Conservation (phyloP, 345 rosid species). For the Hypericum perforatum region DNA sequence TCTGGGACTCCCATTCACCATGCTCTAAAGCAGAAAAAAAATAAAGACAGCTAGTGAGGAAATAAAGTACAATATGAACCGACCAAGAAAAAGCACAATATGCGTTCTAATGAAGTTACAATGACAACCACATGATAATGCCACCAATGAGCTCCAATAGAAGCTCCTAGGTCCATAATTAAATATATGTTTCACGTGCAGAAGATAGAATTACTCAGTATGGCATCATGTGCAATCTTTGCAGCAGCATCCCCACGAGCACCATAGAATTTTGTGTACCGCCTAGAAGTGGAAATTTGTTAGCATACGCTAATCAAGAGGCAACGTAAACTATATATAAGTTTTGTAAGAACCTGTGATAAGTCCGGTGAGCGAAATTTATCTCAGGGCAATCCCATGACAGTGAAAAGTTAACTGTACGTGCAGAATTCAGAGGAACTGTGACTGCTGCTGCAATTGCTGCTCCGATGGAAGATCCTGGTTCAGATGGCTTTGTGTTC, state of each 20-base stretch:
- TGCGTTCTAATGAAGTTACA: not conserved
- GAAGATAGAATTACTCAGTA: slow-evolving; percentile 36
- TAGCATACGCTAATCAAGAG: slow-evolving; percentile 1
- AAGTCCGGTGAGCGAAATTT: slow-evolving; percentile 60
- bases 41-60: too few relatives aligned
- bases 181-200: not conserved
- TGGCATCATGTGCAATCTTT: slow-evolving; percentile 68
- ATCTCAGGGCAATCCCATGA: slow-evolving; percentile 95
- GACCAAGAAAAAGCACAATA: slow-evolving; percentile 10
- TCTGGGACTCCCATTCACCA: slow-evolving; percentile 69
- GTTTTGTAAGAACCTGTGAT: slow-evolving; percentile 37
- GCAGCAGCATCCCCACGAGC: slow-evolving; percentile 66
- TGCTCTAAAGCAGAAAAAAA: slow-evolving; percentile 35
- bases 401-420: slow-evolving; percentile 65
- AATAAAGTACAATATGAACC: too few relatives aligned
- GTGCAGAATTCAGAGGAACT: slow-evolving; percentile 40
- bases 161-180: not conserved
- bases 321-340: not conserved
- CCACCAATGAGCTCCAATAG: too few relatives aligned
- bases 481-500: slow-evolving; percentile 40
- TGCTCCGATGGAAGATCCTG: slow-evolving; percentile 84
- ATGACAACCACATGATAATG: too few relatives aligned
- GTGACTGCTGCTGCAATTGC: slow-evolving; percentile 76
- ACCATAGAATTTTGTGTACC: slow-evolving; percentile 80
- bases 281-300: slow-evolving; percentile 34